Percentiles rank a stretch among this genome's conserved stretches.
These are phyloP conservation scores for Fraxinus nigra DNA, from an alignment of 305 asterid species.

Conservation along the genomic window DNA sequence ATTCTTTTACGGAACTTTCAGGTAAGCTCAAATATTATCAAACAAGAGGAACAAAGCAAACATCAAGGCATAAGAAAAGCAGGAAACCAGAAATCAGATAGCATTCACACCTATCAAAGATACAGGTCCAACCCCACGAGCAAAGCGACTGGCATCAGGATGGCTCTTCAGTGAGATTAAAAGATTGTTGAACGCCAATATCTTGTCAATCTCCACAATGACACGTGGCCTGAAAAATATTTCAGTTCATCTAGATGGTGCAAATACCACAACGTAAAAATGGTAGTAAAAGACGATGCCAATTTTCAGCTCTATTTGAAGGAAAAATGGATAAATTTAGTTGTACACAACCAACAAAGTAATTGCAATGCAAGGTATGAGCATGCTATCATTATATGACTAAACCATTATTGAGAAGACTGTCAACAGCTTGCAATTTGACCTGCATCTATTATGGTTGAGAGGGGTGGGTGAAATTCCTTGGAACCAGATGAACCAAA, in stretches of 20 bases:
- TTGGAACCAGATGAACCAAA: background rate
- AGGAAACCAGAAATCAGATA: constrained; percentile 8
- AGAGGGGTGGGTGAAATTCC: background rate
- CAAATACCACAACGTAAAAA: background rate
- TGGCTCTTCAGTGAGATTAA: constrained; percentile 68
- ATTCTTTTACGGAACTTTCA: background rate
- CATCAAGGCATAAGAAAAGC: background rate
- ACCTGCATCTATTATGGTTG: background rate
- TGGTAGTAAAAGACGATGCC: background rate
- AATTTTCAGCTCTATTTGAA: background rate
- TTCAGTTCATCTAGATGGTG: constrained; percentile 14
- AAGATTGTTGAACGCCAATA: constrained; percentile 66
- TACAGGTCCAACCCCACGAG: constrained; percentile 81
- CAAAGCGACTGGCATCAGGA: constrained; percentile 78
- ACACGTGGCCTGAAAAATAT: constrained; percentile 51
- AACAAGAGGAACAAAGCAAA: constrained; percentile 13
- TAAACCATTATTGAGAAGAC: constrained; percentile 12
- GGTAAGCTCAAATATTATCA: constrained; percentile 7
- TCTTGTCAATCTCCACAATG: constrained; percentile 77
- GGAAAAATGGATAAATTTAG: background rate
- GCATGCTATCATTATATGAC: background rate
- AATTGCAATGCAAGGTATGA: constrained; percentile 4
- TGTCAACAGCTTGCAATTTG: background rate
- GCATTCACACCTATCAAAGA: constrained; percentile 61
- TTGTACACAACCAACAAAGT: background rate